phyloP scores from a whole-genome alignment of 169 alveolate species.

The Plasmodium knowlesi region DNA sequence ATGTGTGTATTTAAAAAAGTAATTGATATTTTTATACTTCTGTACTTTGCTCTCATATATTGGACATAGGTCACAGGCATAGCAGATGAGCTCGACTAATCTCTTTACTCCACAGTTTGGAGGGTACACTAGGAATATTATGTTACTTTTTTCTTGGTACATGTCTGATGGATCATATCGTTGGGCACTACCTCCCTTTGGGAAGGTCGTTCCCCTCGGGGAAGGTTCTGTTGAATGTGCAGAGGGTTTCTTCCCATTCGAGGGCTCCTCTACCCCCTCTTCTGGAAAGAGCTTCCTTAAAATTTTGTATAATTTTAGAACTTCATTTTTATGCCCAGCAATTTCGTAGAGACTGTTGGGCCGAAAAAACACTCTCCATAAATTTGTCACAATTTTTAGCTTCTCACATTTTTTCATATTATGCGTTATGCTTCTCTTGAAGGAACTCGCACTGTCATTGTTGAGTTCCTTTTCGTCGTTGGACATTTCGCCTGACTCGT shows the following conservation, averaged over 20 bases:
- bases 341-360: conserved; percentile 64
- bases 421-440: neutral
- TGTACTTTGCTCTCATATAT: conserved; percentile 54
- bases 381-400: conserved; percentile 3
- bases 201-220: neutral
- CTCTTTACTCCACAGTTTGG: conserved; percentile 63
- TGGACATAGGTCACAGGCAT: conserved; percentile 60
- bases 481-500: neutral
- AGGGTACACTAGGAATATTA: conserved; percentile 38
- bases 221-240: neutral
- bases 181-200: neutral
- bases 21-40: conserved; percentile 60
- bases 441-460: neutral
- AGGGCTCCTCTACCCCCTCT: neutral
- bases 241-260: too few species aligned
- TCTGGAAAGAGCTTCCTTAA: conserved; percentile 18
- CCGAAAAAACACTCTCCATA: conserved; percentile 53
- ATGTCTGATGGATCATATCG: neutral
- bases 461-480: conserved; percentile 6
- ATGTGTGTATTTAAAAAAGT: conserved; percentile 66
- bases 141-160: neutral
- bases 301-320: conserved; percentile 24
- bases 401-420: conserved; percentile 37
- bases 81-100: conserved; percentile 40
- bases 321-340: conserved; percentile 68